Conservation (phyloP, 2,329 filamentous ascomycete species). For the Mycosphaerella sp. region DNA sequence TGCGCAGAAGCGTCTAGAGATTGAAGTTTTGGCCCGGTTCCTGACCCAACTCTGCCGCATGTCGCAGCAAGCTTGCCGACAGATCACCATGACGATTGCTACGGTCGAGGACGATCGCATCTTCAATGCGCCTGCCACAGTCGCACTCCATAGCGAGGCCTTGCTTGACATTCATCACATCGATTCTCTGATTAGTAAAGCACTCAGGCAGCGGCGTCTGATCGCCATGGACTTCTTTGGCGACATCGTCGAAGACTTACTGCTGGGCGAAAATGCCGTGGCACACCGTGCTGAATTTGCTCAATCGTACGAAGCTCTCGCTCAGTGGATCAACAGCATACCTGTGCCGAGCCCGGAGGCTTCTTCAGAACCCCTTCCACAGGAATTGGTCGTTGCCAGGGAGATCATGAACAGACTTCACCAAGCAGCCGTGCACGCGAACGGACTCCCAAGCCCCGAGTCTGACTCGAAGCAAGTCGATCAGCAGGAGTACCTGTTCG, state of each 20-base stretch:
- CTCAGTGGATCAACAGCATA: constrained; percentile 72
- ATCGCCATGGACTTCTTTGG: constrained; percentile 73
- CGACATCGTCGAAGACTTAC: constrained; percentile 67
- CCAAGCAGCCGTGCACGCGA: constrained; percentile 51
- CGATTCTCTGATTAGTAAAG: constrained; percentile 62
- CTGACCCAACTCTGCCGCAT: constrained; percentile 56
- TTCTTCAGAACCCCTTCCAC: constrained; percentile 1
- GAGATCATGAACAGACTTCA: constrained; percentile 63
- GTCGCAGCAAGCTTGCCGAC: constrained; percentile 51
- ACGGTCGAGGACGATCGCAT: constrained; percentile 53
- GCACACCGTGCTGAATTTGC: constrained; percentile 82
- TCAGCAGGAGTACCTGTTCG: constrained; percentile 90
- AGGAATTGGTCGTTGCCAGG: constrained; percentile 55
- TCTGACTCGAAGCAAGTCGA: constrained; percentile 59
- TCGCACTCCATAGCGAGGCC: constrained; percentile 53
- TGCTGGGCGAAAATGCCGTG: constrained; percentile 70
- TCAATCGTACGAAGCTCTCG: constrained; percentile 71
- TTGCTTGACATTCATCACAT: constrained; percentile 55
- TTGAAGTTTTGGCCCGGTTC: constrained; percentile 57
- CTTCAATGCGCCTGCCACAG: constrained; percentile 56
- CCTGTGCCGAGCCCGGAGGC: constrained; percentile 33
- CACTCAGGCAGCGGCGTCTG: constrained; percentile 63
- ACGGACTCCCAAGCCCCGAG: constrained; percentile 51
- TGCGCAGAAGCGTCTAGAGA: constrained; percentile 49
- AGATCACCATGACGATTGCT: constrained; percentile 46